These are phyloP conservation scores for Medicago ruthenica DNA, from an alignment of 306 rosid genomes.

Conservation along the genomic window DNA sequence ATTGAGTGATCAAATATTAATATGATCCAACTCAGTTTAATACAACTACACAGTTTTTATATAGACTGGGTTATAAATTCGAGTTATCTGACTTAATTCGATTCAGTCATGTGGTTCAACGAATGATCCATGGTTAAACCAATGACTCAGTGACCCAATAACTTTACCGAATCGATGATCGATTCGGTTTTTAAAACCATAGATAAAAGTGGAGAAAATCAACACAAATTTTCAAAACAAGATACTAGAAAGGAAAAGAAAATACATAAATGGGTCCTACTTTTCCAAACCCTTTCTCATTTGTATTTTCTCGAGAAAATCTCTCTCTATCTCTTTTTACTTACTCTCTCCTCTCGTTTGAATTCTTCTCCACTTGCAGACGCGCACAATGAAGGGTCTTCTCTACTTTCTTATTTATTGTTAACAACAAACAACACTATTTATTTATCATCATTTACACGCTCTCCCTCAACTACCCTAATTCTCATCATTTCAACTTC, in stretches of 20 bases:
- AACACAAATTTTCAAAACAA: background rate
- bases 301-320: constrained; percentile 52
- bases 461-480: constrained; percentile 29
- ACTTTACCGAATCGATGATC: no score
- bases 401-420: constrained; percentile 37
- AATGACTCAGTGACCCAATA: no score
- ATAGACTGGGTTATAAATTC: no score
- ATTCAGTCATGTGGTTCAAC: no score
- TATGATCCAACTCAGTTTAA: no score
- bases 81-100: no score
- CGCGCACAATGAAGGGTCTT: constrained; percentile 50
- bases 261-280: background rate
- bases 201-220: no score
- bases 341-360: constrained; percentile 52
- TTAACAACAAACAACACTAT: background rate
- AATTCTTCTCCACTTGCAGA: constrained; percentile 46
- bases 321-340: constrained; percentile 39
- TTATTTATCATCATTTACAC: background rate
- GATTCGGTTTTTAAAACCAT: no score
- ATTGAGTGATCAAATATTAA: no score
- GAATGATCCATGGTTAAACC: no score
- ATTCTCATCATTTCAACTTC: constrained; percentile 7
- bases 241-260: background rate
- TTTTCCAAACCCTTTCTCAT: background rate
- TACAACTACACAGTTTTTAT: no score